These are phyloP conservation scores for Taphrina wiesneri DNA, from an alignment of 1,139 yeast species.

Conservation along the genomic window DNA sequence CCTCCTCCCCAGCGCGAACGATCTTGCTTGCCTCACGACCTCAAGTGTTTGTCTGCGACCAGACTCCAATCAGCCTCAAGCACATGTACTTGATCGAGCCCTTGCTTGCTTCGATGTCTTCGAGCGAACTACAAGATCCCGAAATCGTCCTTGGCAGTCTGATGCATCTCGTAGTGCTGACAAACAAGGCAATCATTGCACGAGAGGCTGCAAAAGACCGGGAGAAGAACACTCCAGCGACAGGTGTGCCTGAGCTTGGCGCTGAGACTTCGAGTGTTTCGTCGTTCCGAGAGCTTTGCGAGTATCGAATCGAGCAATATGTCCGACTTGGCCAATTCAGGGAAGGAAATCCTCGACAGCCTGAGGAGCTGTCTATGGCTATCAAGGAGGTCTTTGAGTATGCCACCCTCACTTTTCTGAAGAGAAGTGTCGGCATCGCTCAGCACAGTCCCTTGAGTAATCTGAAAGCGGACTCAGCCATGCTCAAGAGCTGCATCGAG, in stretches of 20 bases:
- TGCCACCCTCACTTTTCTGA: not conserved
- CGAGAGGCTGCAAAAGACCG: not conserved
- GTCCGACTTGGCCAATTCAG: not conserved
- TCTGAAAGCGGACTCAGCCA: not conserved
- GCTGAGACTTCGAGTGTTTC: not conserved
- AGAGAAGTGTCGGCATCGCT: not conserved
- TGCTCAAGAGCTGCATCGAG: not conserved
- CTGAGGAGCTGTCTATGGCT: not conserved
- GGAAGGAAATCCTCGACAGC: not conserved
- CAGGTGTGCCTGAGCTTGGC: not conserved
- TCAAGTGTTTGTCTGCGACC: not conserved
- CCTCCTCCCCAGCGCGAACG: slow-evolving; percentile 1
- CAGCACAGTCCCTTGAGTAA: not conserved
- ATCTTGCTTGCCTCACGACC: not conserved
- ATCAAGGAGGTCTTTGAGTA: slow-evolving; percentile 5
- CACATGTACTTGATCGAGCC: slow-evolving; percentile 4
- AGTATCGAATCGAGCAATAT: slow-evolving; percentile 4
- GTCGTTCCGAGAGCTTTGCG: not conserved
- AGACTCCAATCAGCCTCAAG: not conserved
- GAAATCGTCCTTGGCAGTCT: not conserved
- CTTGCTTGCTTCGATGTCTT: not conserved
- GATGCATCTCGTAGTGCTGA: slow-evolving; percentile 5
- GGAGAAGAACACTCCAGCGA: not conserved
- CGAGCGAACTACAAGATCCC: not conserved
- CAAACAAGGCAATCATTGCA: slow-evolving; percentile 1